Base-by-base conservation (phyloP, 176 grass and related monocot species). In the Pontederia paniculata region DNA sequence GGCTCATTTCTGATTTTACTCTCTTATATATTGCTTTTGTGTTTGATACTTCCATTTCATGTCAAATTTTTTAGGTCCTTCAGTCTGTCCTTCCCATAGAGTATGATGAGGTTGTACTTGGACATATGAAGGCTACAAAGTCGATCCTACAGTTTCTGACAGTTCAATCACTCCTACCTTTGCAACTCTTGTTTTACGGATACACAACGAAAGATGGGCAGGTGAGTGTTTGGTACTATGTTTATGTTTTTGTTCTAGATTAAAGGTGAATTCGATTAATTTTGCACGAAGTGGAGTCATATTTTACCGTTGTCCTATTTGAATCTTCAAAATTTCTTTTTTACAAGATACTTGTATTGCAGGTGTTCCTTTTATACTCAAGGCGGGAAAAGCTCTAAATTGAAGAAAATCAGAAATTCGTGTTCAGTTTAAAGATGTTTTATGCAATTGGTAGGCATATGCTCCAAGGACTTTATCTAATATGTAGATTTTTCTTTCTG, bases 391-490 rank as follows among this genome's bases (percentile, higher is more conserved):
- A 93, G 83, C 87, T 74, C 71, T 98, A 46, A 91, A 53, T 66
- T 93, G 80, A 13, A 98, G 78, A 48, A 98, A 98, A 93, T 87
- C 87, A 44, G 94, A 98, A 93, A 74, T 98, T 70, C 86, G 94
- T 68, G 83, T 98, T 69, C 94, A 98, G 56, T 98, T 98, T 73
- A 98, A 98, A 66, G 94, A 98, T 93, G 94, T 98, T 70, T 87
- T 87, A 69, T 87, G 94, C 68, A 87, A 98, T 70, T 25, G 22
- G n/a, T 19, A 48, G 37, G 48, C n/a, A 31, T 19, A 48, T 48
- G 48, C 57, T 23, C 18, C 23, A 42, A 1, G 9, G 50, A 45
- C 11, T 54, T 9, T 44, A n/a, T 75, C 43, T 70, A 78, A 46
- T 17, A 49, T n/a, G 19, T 58, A 28, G 74, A 51, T 56, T 45